These are phyloP conservation scores for Melanomma pulvis-pyrius DNA, from an alignment of 495 filamentous ascomycete genomes.

Conservation along the genomic window DNA sequence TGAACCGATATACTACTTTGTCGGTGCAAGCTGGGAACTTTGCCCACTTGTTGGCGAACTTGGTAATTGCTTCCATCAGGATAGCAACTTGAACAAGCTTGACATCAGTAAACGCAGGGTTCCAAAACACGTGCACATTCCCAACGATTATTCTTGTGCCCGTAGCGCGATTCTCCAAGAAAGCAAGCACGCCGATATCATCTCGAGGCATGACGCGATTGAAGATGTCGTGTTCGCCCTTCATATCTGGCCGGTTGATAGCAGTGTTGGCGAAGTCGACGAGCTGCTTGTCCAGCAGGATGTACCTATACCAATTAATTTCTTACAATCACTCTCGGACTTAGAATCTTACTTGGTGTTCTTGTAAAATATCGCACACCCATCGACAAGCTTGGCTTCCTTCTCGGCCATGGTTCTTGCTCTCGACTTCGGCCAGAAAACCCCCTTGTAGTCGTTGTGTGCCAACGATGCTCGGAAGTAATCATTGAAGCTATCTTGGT, in stretches of 20 bases:
- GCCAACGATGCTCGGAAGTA: conserved; percentile 83
- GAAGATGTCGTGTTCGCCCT: conserved; percentile 92
- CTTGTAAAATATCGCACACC: conserved; percentile 96
- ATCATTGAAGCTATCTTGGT: conserved; percentile 84
- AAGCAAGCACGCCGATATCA: conserved; percentile 86
- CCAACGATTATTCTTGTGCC: conserved; percentile 87
- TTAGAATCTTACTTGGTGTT: conserved; percentile 61
- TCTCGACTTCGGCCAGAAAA: conserved; percentile 84
- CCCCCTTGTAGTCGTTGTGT: conserved; percentile 82
- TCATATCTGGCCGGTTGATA: conserved; percentile 92
- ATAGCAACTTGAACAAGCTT: conserved; percentile 95
- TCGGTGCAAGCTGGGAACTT: conserved; percentile 75
- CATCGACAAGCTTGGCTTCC: conserved; percentile 84
- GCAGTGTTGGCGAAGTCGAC: conserved; percentile 90
- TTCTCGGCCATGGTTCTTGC: conserved; percentile 88
- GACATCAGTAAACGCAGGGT: conserved; percentile 85
- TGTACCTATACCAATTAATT: conserved; percentile 54
- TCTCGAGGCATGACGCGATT: conserved; percentile 98
- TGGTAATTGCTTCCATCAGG: conserved; percentile 84
- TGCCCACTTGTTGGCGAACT: conserved; percentile 78
- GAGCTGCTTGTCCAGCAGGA: conserved; percentile 87
- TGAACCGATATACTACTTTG: conserved; percentile 72
- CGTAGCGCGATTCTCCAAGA: conserved; percentile 87
- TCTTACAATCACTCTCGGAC: not conserved
- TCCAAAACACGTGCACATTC: conserved; percentile 94